Evolutionary conservation across 805 yeast species (phyloP).

Genomic region (Scheffersomyces amazonensis): DNA sequence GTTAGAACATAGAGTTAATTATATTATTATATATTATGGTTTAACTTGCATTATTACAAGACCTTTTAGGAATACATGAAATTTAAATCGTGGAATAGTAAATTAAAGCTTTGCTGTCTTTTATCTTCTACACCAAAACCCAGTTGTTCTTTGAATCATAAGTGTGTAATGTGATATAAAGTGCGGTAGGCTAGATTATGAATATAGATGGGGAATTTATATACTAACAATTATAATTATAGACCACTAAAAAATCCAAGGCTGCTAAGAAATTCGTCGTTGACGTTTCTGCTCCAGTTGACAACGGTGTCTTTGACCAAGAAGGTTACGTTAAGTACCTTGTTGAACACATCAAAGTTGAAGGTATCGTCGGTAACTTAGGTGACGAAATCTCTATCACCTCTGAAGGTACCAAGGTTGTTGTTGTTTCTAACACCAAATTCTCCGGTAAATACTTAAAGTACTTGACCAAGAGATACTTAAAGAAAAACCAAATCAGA

Average conservation of each 20-base stretch:
- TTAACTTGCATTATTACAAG: too few species aligned
- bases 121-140: constrained; percentile 17
- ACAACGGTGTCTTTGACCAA: constrained; percentile 96
- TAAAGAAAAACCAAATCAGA: constrained; percentile 99
- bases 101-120: constrained; percentile 60
- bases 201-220: constrained; percentile 9
- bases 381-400: constrained; percentile 91
- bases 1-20: too few species aligned
- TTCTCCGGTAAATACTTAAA: constrained; percentile 99
- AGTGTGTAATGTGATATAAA: constrained; percentile 24
- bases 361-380: constrained; percentile 93
- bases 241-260: constrained; percentile 72
- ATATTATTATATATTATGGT: too few species aligned
- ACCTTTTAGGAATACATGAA: too few species aligned
- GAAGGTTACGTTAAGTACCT: constrained; percentile 97
- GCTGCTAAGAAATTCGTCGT: constrained; percentile 87
- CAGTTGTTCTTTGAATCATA: background rate
- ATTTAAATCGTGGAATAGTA: too few species aligned
- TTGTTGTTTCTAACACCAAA: constrained; percentile 87
- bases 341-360: constrained; percentile 99
- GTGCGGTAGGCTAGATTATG: constrained; percentile 75
- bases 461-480: constrained; percentile 99
- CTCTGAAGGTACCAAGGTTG: constrained; percentile 81
- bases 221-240: constrained; percentile 9
- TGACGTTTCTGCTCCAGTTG: constrained; percentile 96